Evolutionary conservation across 2,329 filamentous ascomycete species (phyloP).

Genomic region (Penicillium sp.): DNA sequence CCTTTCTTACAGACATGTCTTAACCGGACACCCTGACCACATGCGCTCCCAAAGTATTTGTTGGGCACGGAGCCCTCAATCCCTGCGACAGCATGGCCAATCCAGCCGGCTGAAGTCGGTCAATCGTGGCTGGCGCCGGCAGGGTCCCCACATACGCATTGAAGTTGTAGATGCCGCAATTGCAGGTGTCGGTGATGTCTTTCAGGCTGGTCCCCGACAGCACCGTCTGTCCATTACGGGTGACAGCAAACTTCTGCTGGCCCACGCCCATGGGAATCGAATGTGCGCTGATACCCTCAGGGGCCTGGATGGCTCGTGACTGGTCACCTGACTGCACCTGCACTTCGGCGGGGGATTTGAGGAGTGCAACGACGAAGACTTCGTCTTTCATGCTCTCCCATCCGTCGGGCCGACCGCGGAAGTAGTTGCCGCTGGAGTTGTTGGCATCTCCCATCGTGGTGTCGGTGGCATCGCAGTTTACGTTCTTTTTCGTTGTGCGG

Average conservation of each 20-base stretch:
- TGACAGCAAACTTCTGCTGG: conserved; percentile 46
- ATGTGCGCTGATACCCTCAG: conserved; percentile 45
- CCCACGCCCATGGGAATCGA: conserved; percentile 48
- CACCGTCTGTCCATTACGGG: conserved; percentile 40
- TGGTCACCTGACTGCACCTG: conserved; percentile 46
- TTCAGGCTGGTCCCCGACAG: conserved; percentile 49
- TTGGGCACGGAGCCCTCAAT: conserved; percentile 28
- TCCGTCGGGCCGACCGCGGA: conserved; percentile 50
- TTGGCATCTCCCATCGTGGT: conserved; percentile 46
- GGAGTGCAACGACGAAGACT: conserved; percentile 52
- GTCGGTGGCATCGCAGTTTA: conserved; percentile 52
- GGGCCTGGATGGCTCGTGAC: conserved; percentile 43
- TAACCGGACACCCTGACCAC: neutral
- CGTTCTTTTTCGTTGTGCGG: conserved; percentile 45
- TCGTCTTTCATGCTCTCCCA: conserved; percentile 48
- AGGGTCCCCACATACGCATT: conserved; percentile 54
- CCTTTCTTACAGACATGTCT: neutral
- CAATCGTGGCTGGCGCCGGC: conserved; percentile 34
- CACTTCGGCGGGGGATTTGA: conserved; percentile 45
- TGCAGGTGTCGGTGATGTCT: conserved; percentile 48
- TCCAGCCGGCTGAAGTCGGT: conserved; percentile 37
- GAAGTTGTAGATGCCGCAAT: conserved; percentile 53
- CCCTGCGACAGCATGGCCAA: conserved; percentile 26
- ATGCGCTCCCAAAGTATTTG: conserved; percentile 23
- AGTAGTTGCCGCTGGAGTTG: conserved; percentile 50